phyloP scores from a whole-genome alignment of 345 rosid genomes.

The Bretschneidera sinensis region DNA sequence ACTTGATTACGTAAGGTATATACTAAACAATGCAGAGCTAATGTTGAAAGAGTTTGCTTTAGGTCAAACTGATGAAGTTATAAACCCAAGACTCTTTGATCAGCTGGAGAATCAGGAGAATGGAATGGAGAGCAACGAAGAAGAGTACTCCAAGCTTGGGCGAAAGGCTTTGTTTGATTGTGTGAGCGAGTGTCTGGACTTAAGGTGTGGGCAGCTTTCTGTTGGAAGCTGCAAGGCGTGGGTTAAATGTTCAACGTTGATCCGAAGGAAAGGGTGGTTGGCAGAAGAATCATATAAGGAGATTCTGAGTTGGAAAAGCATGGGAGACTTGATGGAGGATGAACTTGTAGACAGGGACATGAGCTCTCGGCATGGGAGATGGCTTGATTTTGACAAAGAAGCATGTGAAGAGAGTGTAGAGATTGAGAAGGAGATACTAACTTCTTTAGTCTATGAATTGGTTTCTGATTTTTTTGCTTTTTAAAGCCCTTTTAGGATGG shows the following conservation, averaged over 20 bases:
- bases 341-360: constrained; percentile 79
- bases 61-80: constrained; percentile 33
- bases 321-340: constrained; percentile 70
- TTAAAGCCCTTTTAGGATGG: constrained; percentile 2
- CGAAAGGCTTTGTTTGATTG: constrained; percentile 55
- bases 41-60: constrained; percentile 37
- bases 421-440: constrained; percentile 56
- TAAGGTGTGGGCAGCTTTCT: constrained; percentile 26
- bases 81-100: constrained; percentile 39
- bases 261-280: constrained; percentile 39
- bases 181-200: constrained; percentile 42
- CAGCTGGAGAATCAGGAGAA: constrained; percentile 39
- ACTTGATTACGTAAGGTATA: constrained; percentile 42
- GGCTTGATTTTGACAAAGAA: constrained; percentile 69
- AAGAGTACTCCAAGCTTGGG: constrained; percentile 36
- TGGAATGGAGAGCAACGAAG: constrained; percentile 22
- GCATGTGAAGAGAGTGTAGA: constrained; percentile 59
- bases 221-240: constrained; percentile 48
- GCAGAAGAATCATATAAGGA: constrained; percentile 60
- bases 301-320: constrained; percentile 43
- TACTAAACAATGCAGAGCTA: constrained; percentile 40
- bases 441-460: constrained; percentile 63
- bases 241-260: constrained; percentile 28
- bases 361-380: constrained; percentile 55
- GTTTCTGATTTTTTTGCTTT: constrained; percentile 40